Evolutionary conservation across 768 basidiomycete genomes (phyloP), one percentile per base, ranked within the genome.

Genomic region (Podaxis sp.): DNA sequence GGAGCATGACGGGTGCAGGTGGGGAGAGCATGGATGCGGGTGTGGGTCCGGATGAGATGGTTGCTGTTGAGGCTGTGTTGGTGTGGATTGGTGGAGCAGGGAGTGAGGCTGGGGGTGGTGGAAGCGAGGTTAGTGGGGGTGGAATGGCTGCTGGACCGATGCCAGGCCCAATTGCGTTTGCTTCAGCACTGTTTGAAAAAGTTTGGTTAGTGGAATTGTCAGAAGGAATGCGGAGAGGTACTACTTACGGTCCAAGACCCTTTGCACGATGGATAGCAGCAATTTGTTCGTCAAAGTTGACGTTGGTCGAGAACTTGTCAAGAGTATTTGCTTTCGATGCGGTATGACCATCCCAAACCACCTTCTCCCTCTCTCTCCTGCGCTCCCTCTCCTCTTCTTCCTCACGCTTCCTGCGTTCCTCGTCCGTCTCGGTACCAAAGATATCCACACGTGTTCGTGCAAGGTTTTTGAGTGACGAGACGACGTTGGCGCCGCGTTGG

Each of bases 281-380:
- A 71, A 99, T 99, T 72, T 99, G 97, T 69, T 98, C 95, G 76
- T 98, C 94, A 71, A 98, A 88, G 71, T 94, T 95, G 78, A 92
- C 94, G 63, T 90, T 89, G 14, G 86, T 88, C 52, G 95, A 95
- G 79, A 89, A 99, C 70, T 93, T 93, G 81, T 95, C 91, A 69
- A 95, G 79, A 0, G 94, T 97, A 65, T 86, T 87, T 52, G 89
- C 89, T 76, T 95, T 98, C 47, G 93, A 91, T 47, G 93, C 91
- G 1, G 95, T 95, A 73, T 98, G 95, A 67, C 97, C 97, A 74
- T 98, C 97, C 97, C 97, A 99, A 52, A 98, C 92, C 65, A 93
- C 91, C 71, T 91, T 95, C 75, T 98, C 97, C 71, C 88, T 85
- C 72, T 96, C 95, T 71, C 86, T 90, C 64, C 93, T 81, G 68